Conservation (phyloP, 2,329 filamentous ascomycete species). For the Pseudogymnoascus sp. region DNA sequence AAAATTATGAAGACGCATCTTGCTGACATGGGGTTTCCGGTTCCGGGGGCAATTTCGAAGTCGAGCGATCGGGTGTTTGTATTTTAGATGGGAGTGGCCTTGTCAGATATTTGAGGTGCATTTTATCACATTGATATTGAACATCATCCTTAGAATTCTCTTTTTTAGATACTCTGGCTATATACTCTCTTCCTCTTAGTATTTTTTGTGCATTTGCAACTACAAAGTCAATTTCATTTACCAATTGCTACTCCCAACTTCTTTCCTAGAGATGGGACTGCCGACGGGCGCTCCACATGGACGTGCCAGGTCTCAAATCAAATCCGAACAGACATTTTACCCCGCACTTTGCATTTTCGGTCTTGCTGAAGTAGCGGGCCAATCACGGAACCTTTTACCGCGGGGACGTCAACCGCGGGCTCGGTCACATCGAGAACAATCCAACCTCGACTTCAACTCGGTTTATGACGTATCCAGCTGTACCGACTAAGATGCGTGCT, state of each 20-base stretch:
- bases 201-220: neutral
- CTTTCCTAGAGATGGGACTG: neutral
- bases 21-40: neutral
- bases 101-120: neutral
- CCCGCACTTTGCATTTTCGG: neutral
- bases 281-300: neutral
- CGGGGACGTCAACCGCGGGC: neutral
- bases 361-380: neutral
- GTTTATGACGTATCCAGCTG: neutral
- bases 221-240: neutral
- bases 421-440: neutral
- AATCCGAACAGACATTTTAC: neutral
- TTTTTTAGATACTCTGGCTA: neutral
- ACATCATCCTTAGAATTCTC: neutral
- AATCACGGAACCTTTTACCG: neutral
- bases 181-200: neutral
- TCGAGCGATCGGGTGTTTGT: neutral
- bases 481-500: neutral
- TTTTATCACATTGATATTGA: neutral
- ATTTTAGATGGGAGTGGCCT: neutral
- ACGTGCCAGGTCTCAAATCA: neutral
- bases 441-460: neutral
- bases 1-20: neutral
- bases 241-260: too few relatives aligned
- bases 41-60: neutral